Conservation (phyloP, 352 stramenopile genomes). For the Globisporangium cylindrosporum region DNA sequence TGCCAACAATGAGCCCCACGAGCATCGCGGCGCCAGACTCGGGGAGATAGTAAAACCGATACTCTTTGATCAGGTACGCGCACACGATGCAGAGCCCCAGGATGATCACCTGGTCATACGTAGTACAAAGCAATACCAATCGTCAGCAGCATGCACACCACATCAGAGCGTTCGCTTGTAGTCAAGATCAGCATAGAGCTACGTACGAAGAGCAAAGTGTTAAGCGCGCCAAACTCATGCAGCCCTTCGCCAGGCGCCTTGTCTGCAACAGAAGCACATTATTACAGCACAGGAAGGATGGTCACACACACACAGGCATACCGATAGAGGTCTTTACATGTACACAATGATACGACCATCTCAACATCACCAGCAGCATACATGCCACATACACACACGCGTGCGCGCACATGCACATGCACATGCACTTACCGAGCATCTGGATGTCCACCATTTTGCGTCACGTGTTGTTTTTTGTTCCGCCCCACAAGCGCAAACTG, state of each 20-base stretch:
- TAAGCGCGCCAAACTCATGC: constrained; percentile 86
- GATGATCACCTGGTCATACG: constrained; percentile 60
- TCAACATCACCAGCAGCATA: not conserved
- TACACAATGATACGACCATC: not conserved
- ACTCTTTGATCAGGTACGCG: constrained; percentile 90
- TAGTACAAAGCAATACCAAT: not conserved
- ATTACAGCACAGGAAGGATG: not conserved
- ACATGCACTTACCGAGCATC: constrained; percentile 22
- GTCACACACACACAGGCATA: not conserved
- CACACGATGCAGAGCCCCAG: constrained; percentile 88
- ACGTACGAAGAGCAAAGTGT: constrained; percentile 83
- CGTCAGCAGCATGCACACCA: not conserved
- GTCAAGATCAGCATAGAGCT: not conserved
- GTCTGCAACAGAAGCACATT: constrained; percentile 25
- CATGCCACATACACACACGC: not conserved
- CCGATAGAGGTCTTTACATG: not conserved
- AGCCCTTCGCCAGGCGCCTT: constrained; percentile 66
- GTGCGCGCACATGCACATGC: too few species aligned
- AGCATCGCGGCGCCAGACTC: constrained; percentile 90
- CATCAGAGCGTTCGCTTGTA: not conserved
- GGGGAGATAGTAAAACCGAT: constrained; percentile 89
- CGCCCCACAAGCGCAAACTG: not conserved
- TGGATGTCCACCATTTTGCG: constrained; percentile 32
- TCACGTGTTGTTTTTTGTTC: constrained; percentile 1
- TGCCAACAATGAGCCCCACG: constrained; percentile 86